Base-by-base conservation (phyloP, 352 stramenopile species). In the Pythium biforme region DNA sequence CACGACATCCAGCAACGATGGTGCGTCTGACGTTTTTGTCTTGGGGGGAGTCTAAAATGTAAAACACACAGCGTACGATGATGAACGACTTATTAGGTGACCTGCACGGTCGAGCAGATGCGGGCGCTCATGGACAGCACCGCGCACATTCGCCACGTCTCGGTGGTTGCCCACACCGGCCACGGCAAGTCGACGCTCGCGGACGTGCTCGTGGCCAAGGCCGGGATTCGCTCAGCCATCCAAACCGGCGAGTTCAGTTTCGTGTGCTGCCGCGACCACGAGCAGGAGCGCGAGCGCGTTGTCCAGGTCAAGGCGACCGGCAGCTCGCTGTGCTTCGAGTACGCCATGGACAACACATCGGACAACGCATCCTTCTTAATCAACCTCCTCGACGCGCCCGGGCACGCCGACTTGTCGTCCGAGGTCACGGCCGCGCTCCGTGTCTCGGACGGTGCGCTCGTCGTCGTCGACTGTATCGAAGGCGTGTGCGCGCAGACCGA, bases 271-370 rank as follows among this genome's bases (percentile, higher is more conserved):
- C 94, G 97, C 73, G 91, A 90, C n/a, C 97, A 99, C 80, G 98
- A 99, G 85, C 97, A 99, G 75, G 97, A 99, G 73, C 96, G 98
- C 79, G 95, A 97, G n/a, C n/a, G n/a, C n/a, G n/a, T n/a, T 86
- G 99, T 99, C 77, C 99, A 97, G 62, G 99, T 99, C 84, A 99
- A 99, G 88, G 99, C 97, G 45, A 99, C 97, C 51, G 97, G 96
- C 88, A 99, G 99, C 76, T 99, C 96, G 49, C 98, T 99, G 97
- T 99, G 99, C 87, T 99, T 99, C 75, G 96, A 99, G 89, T 99
- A 99, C 90, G 95, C 99, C 74, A 97, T 98, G 75, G 93, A 98
- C 77, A 88, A 76, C n/a, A n/a, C n/a, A n/a, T 90, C 87, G 76
- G 94, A 98, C 75, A 59, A 81, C 47, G 90, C 92, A 43, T 99